Evolutionary conservation across 2,329 filamentous ascomycete genomes (phyloP), one percentile per base, ranked within the genome.

Genomic region (Verticillium tricorpus): DNA sequence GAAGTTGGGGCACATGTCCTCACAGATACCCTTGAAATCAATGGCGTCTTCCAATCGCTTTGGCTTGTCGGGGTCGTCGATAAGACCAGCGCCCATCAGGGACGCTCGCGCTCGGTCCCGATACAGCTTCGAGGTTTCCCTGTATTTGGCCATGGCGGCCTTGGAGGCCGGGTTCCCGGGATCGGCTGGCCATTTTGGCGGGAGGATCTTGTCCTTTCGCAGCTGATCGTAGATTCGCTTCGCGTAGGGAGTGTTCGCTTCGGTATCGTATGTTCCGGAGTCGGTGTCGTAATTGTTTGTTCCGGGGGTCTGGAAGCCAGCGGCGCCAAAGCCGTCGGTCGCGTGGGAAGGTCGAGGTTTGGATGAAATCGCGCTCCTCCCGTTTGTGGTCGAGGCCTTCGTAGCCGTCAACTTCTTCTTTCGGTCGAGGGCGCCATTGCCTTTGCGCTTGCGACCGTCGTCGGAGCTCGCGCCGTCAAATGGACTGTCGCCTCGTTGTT

Each of bases 1-100:
- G 71, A 84, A 89, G 65, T 88, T 84, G 5, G 87, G 87, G 64
- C 87, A 90, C 87, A 89, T 89, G 31, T 88, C 84, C 67, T 89
- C 85, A 67, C 86, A 89, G 56, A 87, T 88, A 15, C 87, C 87
- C 69, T 86, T 86, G 69, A 90, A 90, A 52, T 84, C 81, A 57
- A 89, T 85, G 7, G 87, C 87, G 69, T 89, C 82, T 62, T 84
- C 80, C 8, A 90, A 77, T 19, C 80, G 82, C 68, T 87, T 86
- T 61, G 83, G 82, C 67, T 86, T 84, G 35, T 87, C 82, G 2
- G 87, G 87, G 65, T 89, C 85, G 71, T 89, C 87, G 61, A 89
- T 85, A 8, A 88, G 74, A 12, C 82, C 83, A 15, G 81, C 85
- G 63, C 80, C 82, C 61, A 87, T 85, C 52, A 89, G 73, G 4